Conservation (phyloP, 352 stramenopile species). For the Pythium scleroteichum region DNA sequence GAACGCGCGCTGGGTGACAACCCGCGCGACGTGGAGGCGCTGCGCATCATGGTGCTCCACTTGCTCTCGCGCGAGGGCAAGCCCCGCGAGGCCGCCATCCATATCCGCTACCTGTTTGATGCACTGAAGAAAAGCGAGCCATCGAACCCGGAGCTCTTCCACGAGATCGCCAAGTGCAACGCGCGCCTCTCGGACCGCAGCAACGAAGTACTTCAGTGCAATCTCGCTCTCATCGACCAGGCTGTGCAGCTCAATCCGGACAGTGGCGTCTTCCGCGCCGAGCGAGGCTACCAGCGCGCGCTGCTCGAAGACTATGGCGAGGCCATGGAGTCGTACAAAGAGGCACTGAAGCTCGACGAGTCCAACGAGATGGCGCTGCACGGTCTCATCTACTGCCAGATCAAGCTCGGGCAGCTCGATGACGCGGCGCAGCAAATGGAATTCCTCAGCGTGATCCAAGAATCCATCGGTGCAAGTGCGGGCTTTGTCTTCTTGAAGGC, state of each 20-base stretch:
- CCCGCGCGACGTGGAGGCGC: conserved; percentile 64
- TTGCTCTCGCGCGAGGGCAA: conserved; percentile 67
- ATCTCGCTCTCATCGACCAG: conserved; percentile 65
- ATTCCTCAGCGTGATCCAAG: conserved; percentile 89
- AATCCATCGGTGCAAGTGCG: conserved; percentile 78
- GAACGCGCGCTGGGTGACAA: conserved; percentile 73
- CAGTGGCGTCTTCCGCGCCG: conserved; percentile 61
- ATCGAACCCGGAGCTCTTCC: conserved; percentile 65
- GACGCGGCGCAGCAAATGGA: conserved; percentile 92
- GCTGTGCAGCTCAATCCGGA: conserved; percentile 64
- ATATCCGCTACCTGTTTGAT: conserved; percentile 65
- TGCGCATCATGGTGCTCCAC: conserved; percentile 66
- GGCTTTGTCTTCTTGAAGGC: conserved; percentile 87
- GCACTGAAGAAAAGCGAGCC: conserved; percentile 72
- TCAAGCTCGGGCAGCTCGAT: conserved; percentile 85
- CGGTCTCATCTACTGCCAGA: conserved; percentile 92
- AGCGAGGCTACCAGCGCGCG: conserved; percentile 78
- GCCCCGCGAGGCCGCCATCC: conserved; percentile 49
- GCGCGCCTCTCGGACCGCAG: conserved; percentile 66
- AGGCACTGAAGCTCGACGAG: conserved; percentile 85
- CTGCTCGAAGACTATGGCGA: conserved; percentile 76
- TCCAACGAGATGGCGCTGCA: conserved; percentile 88
- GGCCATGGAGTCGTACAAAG: conserved; percentile 85
- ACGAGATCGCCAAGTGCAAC: conserved; percentile 62
- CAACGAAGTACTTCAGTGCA: conserved; percentile 71